phyloP scores from a whole-genome alignment of 2,329 filamentous ascomycete species.

The Pochonia chlamydosporia region DNA sequence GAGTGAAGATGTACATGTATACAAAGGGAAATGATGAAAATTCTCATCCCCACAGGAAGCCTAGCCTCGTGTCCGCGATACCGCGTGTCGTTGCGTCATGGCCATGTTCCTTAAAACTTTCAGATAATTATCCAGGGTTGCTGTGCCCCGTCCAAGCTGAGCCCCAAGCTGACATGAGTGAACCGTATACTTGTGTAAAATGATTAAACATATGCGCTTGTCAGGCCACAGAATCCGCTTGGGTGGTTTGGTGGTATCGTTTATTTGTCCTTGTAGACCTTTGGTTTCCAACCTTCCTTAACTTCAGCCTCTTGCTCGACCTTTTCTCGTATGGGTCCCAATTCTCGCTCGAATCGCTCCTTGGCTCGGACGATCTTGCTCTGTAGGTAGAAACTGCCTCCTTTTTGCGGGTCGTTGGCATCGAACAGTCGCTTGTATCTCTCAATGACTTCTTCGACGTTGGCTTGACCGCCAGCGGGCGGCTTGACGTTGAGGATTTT shows the following conservation, averaged over 20 bases:
- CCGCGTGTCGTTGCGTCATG: neutral
- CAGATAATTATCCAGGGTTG: neutral
- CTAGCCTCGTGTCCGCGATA: neutral
- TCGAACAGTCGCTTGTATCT: constrained; percentile 95
- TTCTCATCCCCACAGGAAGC: constrained; percentile 6
- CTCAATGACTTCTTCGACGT: constrained; percentile 73
- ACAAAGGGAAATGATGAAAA: constrained; percentile 17
- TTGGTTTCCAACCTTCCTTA: constrained; percentile 86
- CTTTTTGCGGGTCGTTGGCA: constrained; percentile 88
- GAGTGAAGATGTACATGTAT: constrained; percentile 48
- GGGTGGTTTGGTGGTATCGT: neutral
- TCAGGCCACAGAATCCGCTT: neutral
- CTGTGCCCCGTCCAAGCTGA: no score
- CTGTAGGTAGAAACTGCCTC: constrained; percentile 96
- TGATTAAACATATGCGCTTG: neutral
- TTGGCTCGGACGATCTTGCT: constrained; percentile 91
- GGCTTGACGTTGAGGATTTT: constrained; percentile 95
- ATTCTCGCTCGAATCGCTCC: constrained; percentile 85
- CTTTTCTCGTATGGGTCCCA: constrained; percentile 65
- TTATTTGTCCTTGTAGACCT: constrained; percentile 83
- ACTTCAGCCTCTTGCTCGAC: constrained; percentile 70
- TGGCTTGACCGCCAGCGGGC: constrained; percentile 64
- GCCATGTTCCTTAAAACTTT: neutral
- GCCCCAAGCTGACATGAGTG: no score
- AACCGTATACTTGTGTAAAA: no score